Evolutionary conservation across 2,329 filamentous ascomycete genomes (phyloP).

Genomic region (Pseudogymnoascus verrucosus): DNA sequence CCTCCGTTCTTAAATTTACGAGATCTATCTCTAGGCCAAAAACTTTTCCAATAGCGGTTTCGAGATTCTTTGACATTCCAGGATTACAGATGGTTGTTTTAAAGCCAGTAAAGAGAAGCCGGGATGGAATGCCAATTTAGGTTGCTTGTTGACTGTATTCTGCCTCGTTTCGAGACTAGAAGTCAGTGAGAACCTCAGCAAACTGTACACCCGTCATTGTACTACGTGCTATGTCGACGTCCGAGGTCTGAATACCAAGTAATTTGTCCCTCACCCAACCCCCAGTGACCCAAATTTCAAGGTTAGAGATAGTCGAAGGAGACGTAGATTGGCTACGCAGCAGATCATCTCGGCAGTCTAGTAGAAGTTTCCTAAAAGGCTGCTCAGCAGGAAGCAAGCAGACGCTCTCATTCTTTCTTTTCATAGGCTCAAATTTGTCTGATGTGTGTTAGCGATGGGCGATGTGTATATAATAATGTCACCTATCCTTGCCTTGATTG

Average conservation of each 20-base stretch:
- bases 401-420: neutral
- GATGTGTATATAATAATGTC: neutral
- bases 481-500: neutral
- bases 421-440: neutral
- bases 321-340: neutral
- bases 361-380: neutral
- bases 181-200: neutral
- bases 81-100: neutral
- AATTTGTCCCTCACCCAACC: neutral
- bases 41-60: neutral
- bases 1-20: constrained; percentile 3
- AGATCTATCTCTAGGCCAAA: neutral
- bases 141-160: neutral
- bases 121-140: neutral
- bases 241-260: neutral
- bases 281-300: neutral
- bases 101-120: neutral
- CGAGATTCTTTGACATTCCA: neutral
- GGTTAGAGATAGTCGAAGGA: neutral
- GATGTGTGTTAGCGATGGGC: neutral
- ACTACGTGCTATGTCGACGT: neutral
- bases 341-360: neutral
- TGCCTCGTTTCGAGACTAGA: neutral
- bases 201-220: neutral
- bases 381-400: neutral